These are phyloP conservation scores for Metahyphopichia silvanorum DNA, from an alignment of 805 yeast species.

Conservation along the genomic window DNA sequence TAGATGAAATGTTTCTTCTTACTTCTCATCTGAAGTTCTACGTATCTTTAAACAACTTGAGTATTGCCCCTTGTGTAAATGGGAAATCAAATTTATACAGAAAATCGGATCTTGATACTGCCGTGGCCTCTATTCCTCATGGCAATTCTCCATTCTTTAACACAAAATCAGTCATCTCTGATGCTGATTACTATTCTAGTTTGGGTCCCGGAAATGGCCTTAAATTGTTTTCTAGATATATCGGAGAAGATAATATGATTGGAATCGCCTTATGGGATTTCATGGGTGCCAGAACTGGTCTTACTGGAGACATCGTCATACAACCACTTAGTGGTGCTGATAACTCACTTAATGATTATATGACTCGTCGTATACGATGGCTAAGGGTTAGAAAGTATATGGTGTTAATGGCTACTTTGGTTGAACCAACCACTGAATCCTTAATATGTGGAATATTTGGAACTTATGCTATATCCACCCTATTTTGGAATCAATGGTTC, in stretches of 20 bases:
- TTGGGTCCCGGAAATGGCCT: conserved; percentile 50
- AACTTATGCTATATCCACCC: conserved; percentile 49
- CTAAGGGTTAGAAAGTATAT: conserved; percentile 80
- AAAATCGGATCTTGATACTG: conserved; percentile 57
- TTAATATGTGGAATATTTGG: conserved; percentile 67
- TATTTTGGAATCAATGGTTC: conserved; percentile 36
- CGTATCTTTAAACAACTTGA: conserved; percentile 67
- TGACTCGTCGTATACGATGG: conserved; percentile 76
- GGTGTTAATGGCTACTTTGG: conserved; percentile 79
- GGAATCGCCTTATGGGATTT: conserved; percentile 79
- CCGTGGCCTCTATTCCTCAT: conserved; percentile 44
- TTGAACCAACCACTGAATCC: conserved; percentile 86
- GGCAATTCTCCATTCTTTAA: conserved; percentile 26
- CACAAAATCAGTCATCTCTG: conserved; percentile 24
- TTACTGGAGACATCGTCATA: conserved; percentile 74
- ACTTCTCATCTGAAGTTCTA: conserved; percentile 87
- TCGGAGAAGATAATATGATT: conserved; percentile 92
- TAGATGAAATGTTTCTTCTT: conserved; percentile 82
- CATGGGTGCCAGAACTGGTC: conserved; percentile 65
- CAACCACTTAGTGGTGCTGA: conserved; percentile 59
- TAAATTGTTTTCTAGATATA: conserved; percentile 70
- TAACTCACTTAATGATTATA: conserved; percentile 50
- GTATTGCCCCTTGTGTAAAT: conserved; percentile 85
- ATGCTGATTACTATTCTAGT: conserved; percentile 23
- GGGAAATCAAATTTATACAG: conserved; percentile 84